Evolutionary conservation across 805 yeast species (phyloP).

Genomic region (Candida orba): DNA sequence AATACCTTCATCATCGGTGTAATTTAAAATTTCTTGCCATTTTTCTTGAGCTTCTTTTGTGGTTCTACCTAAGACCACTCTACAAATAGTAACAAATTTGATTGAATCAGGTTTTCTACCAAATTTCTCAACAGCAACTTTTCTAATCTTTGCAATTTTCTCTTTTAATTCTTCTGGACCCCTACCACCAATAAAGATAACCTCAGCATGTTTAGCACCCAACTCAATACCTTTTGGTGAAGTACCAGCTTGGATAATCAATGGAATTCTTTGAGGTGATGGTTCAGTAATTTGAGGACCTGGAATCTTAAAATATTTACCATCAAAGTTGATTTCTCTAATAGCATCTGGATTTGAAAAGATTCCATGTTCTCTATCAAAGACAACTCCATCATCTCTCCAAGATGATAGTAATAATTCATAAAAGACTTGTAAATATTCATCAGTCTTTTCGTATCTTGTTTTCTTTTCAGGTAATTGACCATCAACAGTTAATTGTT

Average conservation of each 20-base stretch:
- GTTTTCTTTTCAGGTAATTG: slow-evolving; percentile 17
- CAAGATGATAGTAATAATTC: slow-evolving; percentile 35
- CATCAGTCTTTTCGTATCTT: slow-evolving; percentile 35
- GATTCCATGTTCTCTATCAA: slow-evolving; percentile 12
- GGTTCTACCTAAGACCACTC: slow-evolving; percentile 32
- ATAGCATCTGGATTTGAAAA: slow-evolving; percentile 30
- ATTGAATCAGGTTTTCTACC: slow-evolving; percentile 31
- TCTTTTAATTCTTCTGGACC: slow-evolving; percentile 27
- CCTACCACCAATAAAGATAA: slow-evolving; percentile 30
- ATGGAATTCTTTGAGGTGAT: slow-evolving; percentile 37
- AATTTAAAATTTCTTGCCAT: slow-evolving; percentile 24
- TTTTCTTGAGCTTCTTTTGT: slow-evolving; percentile 33
- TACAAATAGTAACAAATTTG: slow-evolving; percentile 31
- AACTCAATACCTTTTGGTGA: slow-evolving; percentile 33
- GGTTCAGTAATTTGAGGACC: slow-evolving; percentile 38
- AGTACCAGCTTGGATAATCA: slow-evolving; percentile 38
- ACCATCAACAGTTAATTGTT: slow-evolving; percentile 21
- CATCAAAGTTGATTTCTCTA: slow-evolving; percentile 33
- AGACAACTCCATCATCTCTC: slow-evolving; percentile 32
- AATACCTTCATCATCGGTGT: slow-evolving; percentile 35
- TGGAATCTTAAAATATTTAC: slow-evolving; percentile 33
- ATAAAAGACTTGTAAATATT: slow-evolving; percentile 34
- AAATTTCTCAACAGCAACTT: slow-evolving; percentile 26
- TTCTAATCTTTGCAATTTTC: slow-evolving; percentile 27
- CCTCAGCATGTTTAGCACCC: slow-evolving; percentile 38